Base-by-base conservation (phyloP, 2,329 filamentous ascomycete species). In the Xylaria hypoxylon region DNA sequence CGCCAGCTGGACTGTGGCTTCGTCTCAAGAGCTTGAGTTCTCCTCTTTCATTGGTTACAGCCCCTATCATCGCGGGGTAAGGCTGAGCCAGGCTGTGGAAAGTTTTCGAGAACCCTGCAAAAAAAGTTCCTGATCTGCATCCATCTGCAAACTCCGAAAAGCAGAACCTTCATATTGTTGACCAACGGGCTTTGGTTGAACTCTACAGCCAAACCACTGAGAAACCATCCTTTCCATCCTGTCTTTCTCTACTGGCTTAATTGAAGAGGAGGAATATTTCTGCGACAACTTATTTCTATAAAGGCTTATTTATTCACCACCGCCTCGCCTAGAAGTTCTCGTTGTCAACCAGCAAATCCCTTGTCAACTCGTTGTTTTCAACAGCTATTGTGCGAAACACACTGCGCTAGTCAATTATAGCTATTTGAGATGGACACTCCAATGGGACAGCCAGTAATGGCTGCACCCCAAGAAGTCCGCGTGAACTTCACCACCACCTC, bases 401-500 rank as follows among this genome's bases (percentile, higher is more conserved):
- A 15, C 45, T 56, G 22, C 47, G 44, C 6, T 47, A 17, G 5
- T 47, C 44, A 24, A 17, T 35, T 17, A 5, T 8, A 1, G 6
- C 10, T 38, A 13, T 24, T 28, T 24, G 44, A 40, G 17, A 77
- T 76, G 75, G 72, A 76, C 61, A 62, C 69, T 2, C 50, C 69
- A 3, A 71, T 70, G 64, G 70, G 70, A 64, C 73, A 73, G 68
- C 70, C 74, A 26, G 70, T 47, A 35, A 62, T 68, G 64, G 71
- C 74, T 69, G 76, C 77, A 63, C 62, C 73, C 62, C 73, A 76
- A 52, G 89, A 90, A 79, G 84, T 91, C 68, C 89, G 89, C 79
- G 88, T 92, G 68, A 83, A 89, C 78, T 91, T 92, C 80, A 89
- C 86, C 65, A 91, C 89, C 51, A 85, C 83, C 62, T 86, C 89